Evolutionary conservation across 1,284 basidiomycete species (phyloP), one percentile per base, ranked within the genome.

Genomic region (Inonotus hispidus): DNA sequence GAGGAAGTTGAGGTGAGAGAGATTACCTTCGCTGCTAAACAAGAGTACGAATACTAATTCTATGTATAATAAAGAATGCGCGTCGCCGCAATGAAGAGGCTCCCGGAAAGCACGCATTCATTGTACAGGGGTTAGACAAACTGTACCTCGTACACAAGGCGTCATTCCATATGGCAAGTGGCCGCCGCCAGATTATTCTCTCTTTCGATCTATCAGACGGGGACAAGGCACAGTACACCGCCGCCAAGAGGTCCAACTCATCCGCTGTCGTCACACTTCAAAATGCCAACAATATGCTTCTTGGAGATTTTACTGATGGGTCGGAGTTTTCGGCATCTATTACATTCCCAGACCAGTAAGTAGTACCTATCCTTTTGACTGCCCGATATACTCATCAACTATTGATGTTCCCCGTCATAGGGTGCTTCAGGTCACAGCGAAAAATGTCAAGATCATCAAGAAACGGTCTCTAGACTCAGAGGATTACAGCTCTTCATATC

Each of bases 171-270:
- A 71, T 71, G 56, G 74, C 69, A n/a, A 76, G 73, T 62, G 66
- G 70, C 43, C 73, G 76, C 21, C 67, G 68, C 39, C 78, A 79
- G 64, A 65, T 76, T 27, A 75, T 79, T 58, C 54, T 79, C 35
- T 70, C 67, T 16, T 74, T 66, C 8, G 69, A 73, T 23, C 54
- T 77, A 29, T 64, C 69, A 13, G 62, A 62, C 7, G 49, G 54
- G 13, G 59, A 58, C 23, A 58, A 65, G 65, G 37, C 49, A 29
- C 35, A 35, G n/a, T 73, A 70, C 45, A 37, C 61, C 5, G 65
- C 63, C 10, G 67, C 63, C 11, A 66, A 65, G 53, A 52, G 62
- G 23, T 59, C 57, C 19, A 68, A 75, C 59, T 19, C 46, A 19
- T 66, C 66, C 1, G 59, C 67, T 16, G 54, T 63, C 5, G 29